Evolutionary conservation across 441 rosid genomes (phyloP).

Genomic region (Erodium trifolium): DNA sequence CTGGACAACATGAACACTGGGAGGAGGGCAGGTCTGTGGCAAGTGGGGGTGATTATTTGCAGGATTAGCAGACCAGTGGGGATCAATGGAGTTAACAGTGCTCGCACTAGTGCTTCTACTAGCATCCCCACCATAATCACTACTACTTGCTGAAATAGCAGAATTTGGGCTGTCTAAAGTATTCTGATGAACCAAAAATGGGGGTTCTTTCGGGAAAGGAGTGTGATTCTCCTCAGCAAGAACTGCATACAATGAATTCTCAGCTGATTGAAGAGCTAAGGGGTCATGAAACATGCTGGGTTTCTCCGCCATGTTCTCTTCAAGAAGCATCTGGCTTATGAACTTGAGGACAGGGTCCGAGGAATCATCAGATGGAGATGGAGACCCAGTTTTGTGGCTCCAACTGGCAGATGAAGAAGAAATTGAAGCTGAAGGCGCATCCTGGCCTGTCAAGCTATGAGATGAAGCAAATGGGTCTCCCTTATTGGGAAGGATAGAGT

Average conservation of each 20-base stretch:
- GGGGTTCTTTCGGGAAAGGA: constrained; percentile 11
- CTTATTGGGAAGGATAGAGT: too few relatives aligned
- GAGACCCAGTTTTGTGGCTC: constrained; percentile 23
- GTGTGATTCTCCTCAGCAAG: constrained; percentile 33
- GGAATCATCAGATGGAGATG: constrained; percentile 35
- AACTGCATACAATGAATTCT: constrained; percentile 54
- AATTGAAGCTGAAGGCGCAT: neutral
- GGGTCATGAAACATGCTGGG: constrained; percentile 64
- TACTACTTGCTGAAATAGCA: constrained; percentile 9
- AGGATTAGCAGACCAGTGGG: constrained; percentile 24
- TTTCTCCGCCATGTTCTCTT: constrained; percentile 63
- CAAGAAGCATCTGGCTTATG: constrained; percentile 72
- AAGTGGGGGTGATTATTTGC: constrained; percentile 21
- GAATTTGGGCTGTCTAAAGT: constrained; percentile 30
- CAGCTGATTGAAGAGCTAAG: constrained; percentile 59
- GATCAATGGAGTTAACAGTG: constrained; percentile 25
- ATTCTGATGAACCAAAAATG: constrained; percentile 15
- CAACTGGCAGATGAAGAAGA: constrained; percentile 20
- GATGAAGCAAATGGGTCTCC: neutral
- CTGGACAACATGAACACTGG: constrained; percentile 27
- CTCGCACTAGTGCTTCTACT: constrained; percentile 11
- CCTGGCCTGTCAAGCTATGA: neutral
- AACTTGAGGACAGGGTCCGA: constrained; percentile 44
- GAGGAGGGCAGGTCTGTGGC: neutral
- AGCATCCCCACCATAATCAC: too few relatives aligned